Conservation (phyloP, 2,329 filamentous ascomycete genomes). For the Pseudogymnoascus sp. region DNA sequence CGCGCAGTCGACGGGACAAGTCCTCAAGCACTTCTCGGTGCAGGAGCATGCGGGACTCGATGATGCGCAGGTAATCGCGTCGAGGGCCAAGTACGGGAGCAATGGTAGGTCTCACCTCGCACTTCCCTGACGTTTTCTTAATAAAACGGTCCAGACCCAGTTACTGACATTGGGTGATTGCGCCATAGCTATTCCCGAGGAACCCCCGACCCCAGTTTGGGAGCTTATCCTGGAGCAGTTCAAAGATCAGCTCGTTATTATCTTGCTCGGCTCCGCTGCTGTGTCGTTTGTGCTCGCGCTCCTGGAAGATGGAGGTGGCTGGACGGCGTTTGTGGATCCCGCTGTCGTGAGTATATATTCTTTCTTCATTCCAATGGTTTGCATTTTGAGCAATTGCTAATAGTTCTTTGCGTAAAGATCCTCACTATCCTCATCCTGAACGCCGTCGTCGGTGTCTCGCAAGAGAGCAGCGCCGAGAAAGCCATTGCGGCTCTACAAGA, state of each 20-base stretch:
- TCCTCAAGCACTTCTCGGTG: conserved; percentile 52
- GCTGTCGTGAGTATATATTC: conserved; percentile 64
- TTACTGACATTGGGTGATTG: conserved; percentile 18
- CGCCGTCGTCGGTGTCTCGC: conserved; percentile 55
- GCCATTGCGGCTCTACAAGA: conserved; percentile 48
- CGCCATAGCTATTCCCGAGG: conserved; percentile 63
- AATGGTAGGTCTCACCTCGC: conserved; percentile 48
- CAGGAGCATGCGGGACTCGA: conserved; percentile 48
- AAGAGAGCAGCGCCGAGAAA: conserved; percentile 55
- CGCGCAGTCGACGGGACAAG: conserved; percentile 47
- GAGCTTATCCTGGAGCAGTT: conserved; percentile 96
- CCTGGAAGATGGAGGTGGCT: conserved; percentile 87
- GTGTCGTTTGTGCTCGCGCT: conserved; percentile 90
- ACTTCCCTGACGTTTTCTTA: too few species aligned
- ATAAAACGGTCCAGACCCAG: conserved; percentile 11
- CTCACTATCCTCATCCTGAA: conserved; percentile 76
- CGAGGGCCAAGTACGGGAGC: conserved; percentile 53
- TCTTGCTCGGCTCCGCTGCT: conserved; percentile 83
- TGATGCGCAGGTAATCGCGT: conserved; percentile 48
- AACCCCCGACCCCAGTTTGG: conserved; percentile 93
- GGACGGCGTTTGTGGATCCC: conserved; percentile 96
- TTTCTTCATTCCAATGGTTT: not conserved
- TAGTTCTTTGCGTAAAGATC: conserved; percentile 49
- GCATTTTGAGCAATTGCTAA: conserved; percentile 15
- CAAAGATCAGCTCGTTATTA: conserved; percentile 96